Evolutionary conservation across 2,329 filamentous ascomycete genomes (phyloP).

Genomic region (Ampelomyces quisqualis): DNA sequence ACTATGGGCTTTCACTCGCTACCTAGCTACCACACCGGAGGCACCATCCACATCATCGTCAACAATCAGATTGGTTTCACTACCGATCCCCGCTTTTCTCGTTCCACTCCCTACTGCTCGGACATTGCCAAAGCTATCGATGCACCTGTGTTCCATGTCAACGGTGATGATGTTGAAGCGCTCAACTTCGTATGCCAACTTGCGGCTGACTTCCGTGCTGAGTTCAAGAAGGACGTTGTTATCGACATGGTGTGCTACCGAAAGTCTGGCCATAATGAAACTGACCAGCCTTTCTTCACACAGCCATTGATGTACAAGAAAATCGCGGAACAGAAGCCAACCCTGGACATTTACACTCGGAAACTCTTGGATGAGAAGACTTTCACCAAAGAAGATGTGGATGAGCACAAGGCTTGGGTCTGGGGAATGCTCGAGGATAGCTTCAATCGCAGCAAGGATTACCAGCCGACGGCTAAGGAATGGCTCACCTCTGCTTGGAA

Average conservation of each 20-base stretch:
- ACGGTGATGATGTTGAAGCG: slow-evolving; percentile 96
- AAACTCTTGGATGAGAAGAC: slow-evolving; percentile 89
- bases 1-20: slow-evolving; percentile 97
- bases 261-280: slow-evolving; percentile 99
- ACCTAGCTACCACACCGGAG: slow-evolving; percentile 93
- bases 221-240: slow-evolving; percentile 98
- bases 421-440: slow-evolving; percentile 99
- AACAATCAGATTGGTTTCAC: slow-evolving; percentile 99
- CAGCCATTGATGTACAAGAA: slow-evolving; percentile 99
- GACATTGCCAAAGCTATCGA: slow-evolving; percentile 99
- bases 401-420: slow-evolving; percentile 99
- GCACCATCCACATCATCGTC: slow-evolving; percentile 93
- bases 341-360: slow-evolving; percentile 88
- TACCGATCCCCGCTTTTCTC: slow-evolving; percentile 93
- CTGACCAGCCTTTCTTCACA: slow-evolving; percentile 98
- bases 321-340: slow-evolving; percentile 78
- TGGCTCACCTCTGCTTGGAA: slow-evolving; percentile 99
- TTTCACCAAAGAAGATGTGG: slow-evolving; percentile 95
- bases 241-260: slow-evolving; percentile 99
- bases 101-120: slow-evolving; percentile 97
- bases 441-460: slow-evolving; percentile 96
- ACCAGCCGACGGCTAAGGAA: slow-evolving; percentile 93
- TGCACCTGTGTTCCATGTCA: slow-evolving; percentile 98
- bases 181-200: slow-evolving; percentile 98
- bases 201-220: slow-evolving; percentile 94